A percentile compares a stretch with the other conserved stretches of the same genome.
phyloP scores from a whole-genome alignment of 192 early-diverging fungal genomes.

The Rhizophagus prolifer region DNA sequence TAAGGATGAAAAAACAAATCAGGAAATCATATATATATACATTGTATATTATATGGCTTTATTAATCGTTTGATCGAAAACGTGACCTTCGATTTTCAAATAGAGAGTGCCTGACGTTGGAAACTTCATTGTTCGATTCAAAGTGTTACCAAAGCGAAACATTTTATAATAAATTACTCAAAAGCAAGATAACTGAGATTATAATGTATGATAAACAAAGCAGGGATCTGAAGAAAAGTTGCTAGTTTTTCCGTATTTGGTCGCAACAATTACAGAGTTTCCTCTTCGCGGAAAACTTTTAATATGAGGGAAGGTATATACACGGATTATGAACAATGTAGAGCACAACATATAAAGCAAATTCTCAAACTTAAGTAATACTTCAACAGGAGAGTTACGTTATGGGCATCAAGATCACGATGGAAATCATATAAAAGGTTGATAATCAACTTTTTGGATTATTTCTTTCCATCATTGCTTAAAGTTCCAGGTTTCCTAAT shows the following conservation, averaged over 20 bases:
- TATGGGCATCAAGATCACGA: constrained; percentile 96
- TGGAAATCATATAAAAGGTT: constrained; percentile 97
- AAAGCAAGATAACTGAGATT: too few species aligned
- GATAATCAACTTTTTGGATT: constrained; percentile 94
- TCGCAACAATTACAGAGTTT: constrained; percentile 89
- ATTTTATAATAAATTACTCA: constrained; percentile 68
- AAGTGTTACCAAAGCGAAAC: constrained; percentile 72
- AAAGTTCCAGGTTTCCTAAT: constrained; percentile 88
- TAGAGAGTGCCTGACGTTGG: constrained; percentile 94
- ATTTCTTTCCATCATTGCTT: constrained; percentile 88
- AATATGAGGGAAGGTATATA: constrained; percentile 85
- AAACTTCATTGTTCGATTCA: constrained; percentile 73
- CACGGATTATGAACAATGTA: constrained; percentile 72
- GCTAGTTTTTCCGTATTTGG: constrained; percentile 88
- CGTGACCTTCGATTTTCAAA: constrained; percentile 96
- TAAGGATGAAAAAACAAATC: constrained; percentile 72
- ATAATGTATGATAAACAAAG: too few species aligned
- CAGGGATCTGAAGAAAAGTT: constrained; percentile 78
- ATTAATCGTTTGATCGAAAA: constrained; percentile 94
- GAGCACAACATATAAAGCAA: constrained; percentile 89
- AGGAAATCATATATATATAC: constrained; percentile 89
- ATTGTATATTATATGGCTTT: too few species aligned
- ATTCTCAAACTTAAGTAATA: constrained; percentile 93
- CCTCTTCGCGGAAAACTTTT: constrained; percentile 95
- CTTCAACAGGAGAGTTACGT: constrained; percentile 67